Evolutionary conservation across 257 asterid genomes (phyloP).

Genomic region (Craterostigma plantagineum): DNA sequence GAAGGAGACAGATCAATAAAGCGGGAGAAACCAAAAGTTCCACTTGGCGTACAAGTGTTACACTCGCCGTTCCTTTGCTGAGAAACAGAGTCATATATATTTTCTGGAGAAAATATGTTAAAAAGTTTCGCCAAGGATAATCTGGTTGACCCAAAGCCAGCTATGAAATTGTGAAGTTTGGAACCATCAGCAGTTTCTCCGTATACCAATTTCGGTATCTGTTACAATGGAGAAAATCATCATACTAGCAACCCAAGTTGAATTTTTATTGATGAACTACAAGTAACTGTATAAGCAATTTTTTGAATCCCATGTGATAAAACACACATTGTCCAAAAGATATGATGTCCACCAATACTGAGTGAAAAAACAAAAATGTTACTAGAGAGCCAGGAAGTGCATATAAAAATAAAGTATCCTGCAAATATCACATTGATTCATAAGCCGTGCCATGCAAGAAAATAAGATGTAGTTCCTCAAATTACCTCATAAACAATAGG

Average conservation of each 20-base stretch:
- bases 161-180: conserved; percentile 15
- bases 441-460: no score
- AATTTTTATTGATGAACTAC: no score
- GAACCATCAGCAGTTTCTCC: conserved; percentile 30
- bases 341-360: no score
- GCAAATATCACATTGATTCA: no score
- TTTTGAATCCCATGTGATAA: conserved; percentile 2
- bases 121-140: conserved; percentile 35
- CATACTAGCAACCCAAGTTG: no score
- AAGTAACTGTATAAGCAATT: conserved; percentile 4
- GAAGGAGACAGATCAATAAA: conserved; percentile 65
- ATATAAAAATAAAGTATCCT: no score
- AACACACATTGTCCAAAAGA: no score
- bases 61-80: conserved; percentile 16
- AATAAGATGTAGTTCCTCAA: conserved; percentile 3
- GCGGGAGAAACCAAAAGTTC: conserved; percentile 73
- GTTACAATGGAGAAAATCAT: no score
- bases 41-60: conserved; percentile 24
- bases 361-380: no score
- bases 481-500: conserved; percentile 72
- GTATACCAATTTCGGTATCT: conserved; percentile 85
- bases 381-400: no score
- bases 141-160: conserved; percentile 21
- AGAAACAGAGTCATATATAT: conserved; percentile 34
- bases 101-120: conserved; percentile 72